Base-by-base conservation (phyloP, 2,329 filamentous ascomycete genomes). In the Ophiostoma perfectum region DNA sequence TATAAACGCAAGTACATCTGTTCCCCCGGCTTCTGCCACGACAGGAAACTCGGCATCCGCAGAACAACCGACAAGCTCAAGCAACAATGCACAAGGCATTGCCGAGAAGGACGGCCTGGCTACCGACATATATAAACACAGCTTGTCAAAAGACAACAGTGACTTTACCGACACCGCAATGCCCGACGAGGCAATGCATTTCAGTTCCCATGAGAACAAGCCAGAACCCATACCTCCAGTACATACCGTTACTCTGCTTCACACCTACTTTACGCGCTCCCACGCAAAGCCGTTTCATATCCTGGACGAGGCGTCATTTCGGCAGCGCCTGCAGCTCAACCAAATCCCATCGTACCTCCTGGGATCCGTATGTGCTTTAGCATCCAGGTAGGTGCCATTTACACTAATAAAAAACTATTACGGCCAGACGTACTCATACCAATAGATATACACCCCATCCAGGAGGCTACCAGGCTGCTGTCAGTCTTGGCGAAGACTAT, bases 231-330 rank as follows among this genome's bases (percentile, higher is more conserved):
- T 71, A 2, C 80, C 80, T 6, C 72, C 70, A 1, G 79, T 86
- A 16, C 82, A 86, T 66, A 82, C 84, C 0, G 88, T 91, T 74
- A 79, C 83, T 0, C 80, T 93, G 41, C 80, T 96, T 42, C 89
- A 96, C 74, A 89, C 88, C 5, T 96, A 93, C 76, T 96, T 96
- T 76, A 80, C 83, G 36, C 86, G 90, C 66, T 86, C 93, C 52
- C 92, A 96, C 76, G 90, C 89, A 66, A 94, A 93, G 75, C 91
- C 92, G 1, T 95, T 90, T 72, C 87, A 91, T 74, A 88, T 96
- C 66, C 81, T 96, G 3, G 91, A 96, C 74, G 92, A 96, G 77
- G 82, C 88, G 0, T 86, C 85, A 0, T 88, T 90, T 9, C 84
- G 92, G 68, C 90, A 93, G 77, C 83, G 88, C 38, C 79, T 92